phyloP scores from a whole-genome alignment of 164 flowering plant genomes.

The Stephania cephalantha region DNA sequence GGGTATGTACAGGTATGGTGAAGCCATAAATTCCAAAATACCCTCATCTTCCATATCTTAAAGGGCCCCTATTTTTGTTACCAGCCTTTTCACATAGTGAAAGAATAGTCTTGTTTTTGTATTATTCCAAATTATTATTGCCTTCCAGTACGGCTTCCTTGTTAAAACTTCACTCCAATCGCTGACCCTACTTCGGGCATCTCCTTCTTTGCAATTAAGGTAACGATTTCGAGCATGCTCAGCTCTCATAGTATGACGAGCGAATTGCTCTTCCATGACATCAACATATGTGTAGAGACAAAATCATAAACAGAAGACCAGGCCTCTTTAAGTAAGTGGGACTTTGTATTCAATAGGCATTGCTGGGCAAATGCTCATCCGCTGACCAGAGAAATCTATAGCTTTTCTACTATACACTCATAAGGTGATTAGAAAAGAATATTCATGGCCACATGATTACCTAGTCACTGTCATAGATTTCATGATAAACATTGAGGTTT shows the following conservation, averaged over 20 bases:
- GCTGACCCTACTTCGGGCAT: no score
- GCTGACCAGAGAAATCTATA: not conserved
- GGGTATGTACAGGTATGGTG: not conserved
- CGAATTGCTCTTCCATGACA: not conserved
- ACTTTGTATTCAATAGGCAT: no score
- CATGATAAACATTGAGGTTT: conserved; percentile 9
- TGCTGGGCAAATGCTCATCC: not conserved
- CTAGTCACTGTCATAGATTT: conserved; percentile 10
- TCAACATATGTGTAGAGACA: not conserved
- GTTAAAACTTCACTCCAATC: no score
- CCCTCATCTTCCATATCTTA: conserved; percentile 14
- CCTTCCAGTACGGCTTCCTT: no score
- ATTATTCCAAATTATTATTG: not conserved
- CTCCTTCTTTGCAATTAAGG: no score
- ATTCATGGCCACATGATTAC: conserved; percentile 19
- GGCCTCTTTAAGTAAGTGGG: not conserved
- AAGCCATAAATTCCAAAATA: conserved; percentile 11
- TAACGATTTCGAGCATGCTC: no score
- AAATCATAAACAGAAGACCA: not conserved
- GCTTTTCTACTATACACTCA: not conserved
- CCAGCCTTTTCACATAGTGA: not conserved
- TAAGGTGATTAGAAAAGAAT: not conserved
- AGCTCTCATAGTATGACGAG: no score
- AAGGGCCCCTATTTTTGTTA: conserved; percentile 5
- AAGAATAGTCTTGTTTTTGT: not conserved